Percentiles rank a stretch among this genome's conserved stretches.
Conservation (phyloP, 805 yeast genomes). For the Millerozyma acaciae region DNA sequence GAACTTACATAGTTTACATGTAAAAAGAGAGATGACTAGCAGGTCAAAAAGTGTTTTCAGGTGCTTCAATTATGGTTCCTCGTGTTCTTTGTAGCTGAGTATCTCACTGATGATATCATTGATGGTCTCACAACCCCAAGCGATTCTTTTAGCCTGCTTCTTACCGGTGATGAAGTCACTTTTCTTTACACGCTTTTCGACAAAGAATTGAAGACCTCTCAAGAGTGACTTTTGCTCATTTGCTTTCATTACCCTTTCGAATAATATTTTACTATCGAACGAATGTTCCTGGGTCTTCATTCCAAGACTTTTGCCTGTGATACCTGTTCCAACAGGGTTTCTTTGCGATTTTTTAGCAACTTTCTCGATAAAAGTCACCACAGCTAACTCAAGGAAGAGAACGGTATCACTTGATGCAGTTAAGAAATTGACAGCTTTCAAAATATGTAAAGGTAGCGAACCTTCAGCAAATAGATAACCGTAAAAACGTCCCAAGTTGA, state of each 20-base stretch:
- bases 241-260: constrained; percentile 51
- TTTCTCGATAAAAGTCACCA: constrained; percentile 63
- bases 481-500: constrained; percentile 76
- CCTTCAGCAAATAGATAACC: constrained; percentile 75
- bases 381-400: constrained; percentile 68
- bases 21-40: too few species aligned
- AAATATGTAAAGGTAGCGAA: constrained; percentile 64
- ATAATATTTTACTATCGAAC: constrained; percentile 46
- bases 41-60: too few species aligned
- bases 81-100: too few species aligned
- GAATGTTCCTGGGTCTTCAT: constrained; percentile 27
- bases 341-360: constrained; percentile 61
- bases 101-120: constrained; percentile 51
- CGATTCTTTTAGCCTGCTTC: constrained; percentile 52
- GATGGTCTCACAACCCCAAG: constrained; percentile 63
- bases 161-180: constrained; percentile 51
- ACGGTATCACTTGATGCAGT: constrained; percentile 61
- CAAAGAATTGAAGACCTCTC: constrained; percentile 64
- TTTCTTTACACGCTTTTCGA: constrained; percentile 42
- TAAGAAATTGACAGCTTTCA: constrained; percentile 71
- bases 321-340: constrained; percentile 43
- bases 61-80: too few species aligned
- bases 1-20: too few species aligned
- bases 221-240: constrained; percentile 55
- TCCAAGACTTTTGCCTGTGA: constrained; percentile 22